Conservation (phyloP, 805 yeast genomes). For the Saturnispora ahearnii region DNA sequence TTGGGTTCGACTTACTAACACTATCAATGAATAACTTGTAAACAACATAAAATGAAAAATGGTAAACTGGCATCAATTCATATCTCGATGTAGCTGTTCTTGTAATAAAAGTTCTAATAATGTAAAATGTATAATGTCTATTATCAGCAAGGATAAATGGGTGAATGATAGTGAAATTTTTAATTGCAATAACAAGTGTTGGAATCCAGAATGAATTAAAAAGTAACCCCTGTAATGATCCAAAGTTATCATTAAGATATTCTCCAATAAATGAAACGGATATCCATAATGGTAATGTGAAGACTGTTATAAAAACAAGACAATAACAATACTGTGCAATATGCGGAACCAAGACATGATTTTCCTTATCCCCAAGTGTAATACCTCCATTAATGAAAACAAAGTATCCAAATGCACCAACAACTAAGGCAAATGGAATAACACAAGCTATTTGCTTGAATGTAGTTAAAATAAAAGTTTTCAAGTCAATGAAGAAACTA, state of each 20-base stretch:
- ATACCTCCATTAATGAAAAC: slow-evolving; percentile 68
- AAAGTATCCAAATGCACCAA: slow-evolving; percentile 46
- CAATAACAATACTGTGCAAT: slow-evolving; percentile 78
- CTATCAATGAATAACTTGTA: slow-evolving; percentile 15
- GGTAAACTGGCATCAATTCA: slow-evolving; percentile 59
- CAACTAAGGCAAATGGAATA: slow-evolving; percentile 47
- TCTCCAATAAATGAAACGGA: slow-evolving; percentile 31
- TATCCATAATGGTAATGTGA: slow-evolving; percentile 72
- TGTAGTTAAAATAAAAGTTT: slow-evolving; percentile 23
- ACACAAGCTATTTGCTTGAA: slow-evolving; percentile 24
- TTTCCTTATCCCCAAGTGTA: slow-evolving; percentile 84
- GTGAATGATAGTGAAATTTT: slow-evolving; percentile 64
- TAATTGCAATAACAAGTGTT: slow-evolving; percentile 37
- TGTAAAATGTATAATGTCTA: slow-evolving; percentile 85
- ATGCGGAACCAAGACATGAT: slow-evolving; percentile 67
- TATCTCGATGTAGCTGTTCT: slow-evolving; percentile 38
- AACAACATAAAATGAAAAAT: slow-evolving; percentile 35
- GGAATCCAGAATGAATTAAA: slow-evolving; percentile 20
- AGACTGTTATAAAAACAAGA: slow-evolving; percentile 47
- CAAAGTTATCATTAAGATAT: slow-evolving; percentile 31
- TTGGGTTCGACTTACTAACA: slow-evolving; percentile 6
- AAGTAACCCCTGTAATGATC: slow-evolving; percentile 14
- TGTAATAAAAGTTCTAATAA: slow-evolving; percentile 60
- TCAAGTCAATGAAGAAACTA: slow-evolving; percentile 20
- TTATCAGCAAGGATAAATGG: slow-evolving; percentile 92